Base-by-base conservation (phyloP, 1,284 basidiomycete species). In the Athelia sp. region DNA sequence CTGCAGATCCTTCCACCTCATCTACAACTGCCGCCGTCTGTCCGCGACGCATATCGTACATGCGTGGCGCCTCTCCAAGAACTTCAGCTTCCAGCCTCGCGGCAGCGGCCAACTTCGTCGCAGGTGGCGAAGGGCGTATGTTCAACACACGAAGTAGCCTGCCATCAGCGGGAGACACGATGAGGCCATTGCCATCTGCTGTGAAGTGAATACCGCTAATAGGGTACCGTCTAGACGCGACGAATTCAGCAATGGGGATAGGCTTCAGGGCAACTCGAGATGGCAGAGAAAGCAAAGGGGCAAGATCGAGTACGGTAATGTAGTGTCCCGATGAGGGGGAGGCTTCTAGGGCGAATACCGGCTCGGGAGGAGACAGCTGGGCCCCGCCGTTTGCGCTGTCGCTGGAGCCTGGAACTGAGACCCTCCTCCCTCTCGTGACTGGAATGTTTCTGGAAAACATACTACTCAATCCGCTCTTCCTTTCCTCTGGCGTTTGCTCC, bases 31-130 rank as follows among this genome's bases (percentile, higher is more conserved):
- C 90, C 1, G 74, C 71, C 9, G 89, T 92, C 35, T 81, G 73
- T 6, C 91, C 91, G 3, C 91, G 72, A 35, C 78, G 73, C 14
- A 93, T 72, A 51, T 80, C 74, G 58, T 92, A 92, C 48, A 84
- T 54, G 58, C 87, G 84, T 75, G 75, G 79, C 53, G 69, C 78
- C 50, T 58, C 69, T 29, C 42, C 52, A 45, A 52, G 51, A 40
- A 46, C 43, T 42, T 36, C 50, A 35, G 43, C 24, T 45, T n/a
- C 19, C 44, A 45, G 2, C 13, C 29, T n/a, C 43, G 32, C 52
- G 34, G 51, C 38, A 47, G 47, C 52, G 49, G 43, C 51, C 59
- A 17, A 50, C 58, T 19, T 65, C 64, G 14, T 15, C 38, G 31
- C 26, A 35, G 46, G 15, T 34, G 66, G 65, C 11, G 70, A 56